Percentiles rank a stretch among this genome's conserved stretches.
These are phyloP conservation scores for Populus alba DNA, from an alignment of 345 rosid genomes.

Conservation along the genomic window DNA sequence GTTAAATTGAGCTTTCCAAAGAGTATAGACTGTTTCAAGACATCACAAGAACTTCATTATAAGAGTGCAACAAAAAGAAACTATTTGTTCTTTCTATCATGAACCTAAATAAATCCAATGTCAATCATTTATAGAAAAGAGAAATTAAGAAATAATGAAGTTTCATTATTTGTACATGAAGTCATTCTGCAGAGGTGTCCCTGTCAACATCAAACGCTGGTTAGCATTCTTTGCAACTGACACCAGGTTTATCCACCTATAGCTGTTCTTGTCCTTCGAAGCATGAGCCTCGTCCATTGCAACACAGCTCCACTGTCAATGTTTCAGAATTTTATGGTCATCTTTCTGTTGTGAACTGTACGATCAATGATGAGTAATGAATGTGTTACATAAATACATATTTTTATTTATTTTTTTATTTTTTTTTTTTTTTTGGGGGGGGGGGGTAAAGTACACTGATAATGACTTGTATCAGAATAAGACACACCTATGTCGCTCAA, in stretches of 20 bases:
- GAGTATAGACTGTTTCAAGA: not conserved
- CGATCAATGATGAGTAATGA: no score
- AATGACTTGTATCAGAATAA: constrained; percentile 14
- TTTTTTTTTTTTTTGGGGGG: no score
- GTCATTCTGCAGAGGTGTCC: constrained; percentile 96
- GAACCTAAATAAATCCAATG: not conserved
- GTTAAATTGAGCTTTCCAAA: not conserved
- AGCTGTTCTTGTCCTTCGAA: constrained; percentile 89
- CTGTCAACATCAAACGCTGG: constrained; percentile 97
- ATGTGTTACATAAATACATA: no score
- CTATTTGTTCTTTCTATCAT: not conserved
- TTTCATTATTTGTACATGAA: constrained; percentile 52
- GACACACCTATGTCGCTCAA: constrained; percentile 88
- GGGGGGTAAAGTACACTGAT: not conserved
- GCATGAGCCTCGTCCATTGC: constrained; percentile 99
- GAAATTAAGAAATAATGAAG: not conserved
- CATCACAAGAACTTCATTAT: not conserved
- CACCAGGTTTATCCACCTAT: constrained; percentile 96
- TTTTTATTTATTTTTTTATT: no score
- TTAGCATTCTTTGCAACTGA: constrained; percentile 87
- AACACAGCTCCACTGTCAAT: constrained; percentile 97
- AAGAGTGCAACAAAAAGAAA: constrained; percentile 6
- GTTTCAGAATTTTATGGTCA: constrained; percentile 82
- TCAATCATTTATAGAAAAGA: not conserved
- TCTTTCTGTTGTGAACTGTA: constrained; percentile 93